Base-by-base conservation (phyloP, 352 stramenopile species). In the Phytophthora europaea region DNA sequence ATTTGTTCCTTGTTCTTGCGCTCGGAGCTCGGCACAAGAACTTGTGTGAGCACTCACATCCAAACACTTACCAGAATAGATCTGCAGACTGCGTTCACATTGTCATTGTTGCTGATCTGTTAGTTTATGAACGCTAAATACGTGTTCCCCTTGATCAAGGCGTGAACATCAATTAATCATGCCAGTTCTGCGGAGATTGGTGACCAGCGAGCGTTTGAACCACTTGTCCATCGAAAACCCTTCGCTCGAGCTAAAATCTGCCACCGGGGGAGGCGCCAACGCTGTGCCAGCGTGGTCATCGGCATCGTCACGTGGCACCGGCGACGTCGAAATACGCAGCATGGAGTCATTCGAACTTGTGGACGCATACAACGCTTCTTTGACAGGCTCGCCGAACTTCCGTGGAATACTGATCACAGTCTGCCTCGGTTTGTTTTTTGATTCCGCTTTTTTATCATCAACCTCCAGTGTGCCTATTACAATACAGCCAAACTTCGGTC, bases 171-270 rank as follows among this genome's bases (percentile, higher is more conserved):
- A 58, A 58, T 58, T 20, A 15, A 47, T 66, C 13, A 75, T 13
- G 7, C 22, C 16, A 6, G n/a, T 13, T 26, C 62, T 40, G 26
- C 36, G 18, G 16, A 47, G 65, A 18, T 68, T 60, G 18, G 67
- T 15, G 34, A 64, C 72, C 40, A 78, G 18, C 40, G 60, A 47
- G 23, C 47, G 58, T 57, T 83, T 75, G 53, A 89, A 75, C 83
- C 83, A 91, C 10, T 62, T 72, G 7, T 73, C 64, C 53, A 87
- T 70, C 33, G 78, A 75, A 54, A 87, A 87, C 22, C 67, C 63
- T 20, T 59, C 50, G 33, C 70, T 75, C 12, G 77, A 84, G 58
- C 65, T 69, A 36, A 87, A 87, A 36, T 77, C 43, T 61, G 26
- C 13, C n/a, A 48, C 26, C 55, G 57, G 34, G 16, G 52, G 38